Evolutionary conservation across 441 rosid genomes (phyloP).

Genomic region (Brassica balearica): DNA sequence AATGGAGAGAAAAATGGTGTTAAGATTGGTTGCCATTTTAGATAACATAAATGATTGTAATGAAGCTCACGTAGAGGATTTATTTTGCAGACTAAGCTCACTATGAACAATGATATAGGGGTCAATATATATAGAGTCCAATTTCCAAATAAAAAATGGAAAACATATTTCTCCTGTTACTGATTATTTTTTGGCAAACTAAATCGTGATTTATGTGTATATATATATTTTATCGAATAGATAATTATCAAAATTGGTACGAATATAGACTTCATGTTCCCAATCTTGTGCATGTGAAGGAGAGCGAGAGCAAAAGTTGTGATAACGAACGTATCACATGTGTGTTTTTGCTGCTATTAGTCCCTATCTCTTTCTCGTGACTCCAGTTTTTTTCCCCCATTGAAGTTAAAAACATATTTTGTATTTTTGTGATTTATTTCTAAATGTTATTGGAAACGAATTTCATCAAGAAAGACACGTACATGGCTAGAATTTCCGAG

Average conservation of each 20-base stretch:
- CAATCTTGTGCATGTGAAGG: conserved; percentile 44
- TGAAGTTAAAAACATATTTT: background rate
- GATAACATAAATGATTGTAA: conserved; percentile 11
- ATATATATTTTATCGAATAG: too few species aligned
- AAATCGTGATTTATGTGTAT: background rate
- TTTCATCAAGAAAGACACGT: conserved; percentile 10
- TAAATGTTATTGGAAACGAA: conserved; percentile 19
- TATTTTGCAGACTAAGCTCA: conserved; percentile 11
- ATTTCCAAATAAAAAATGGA: background rate
- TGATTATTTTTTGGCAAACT: background rate
- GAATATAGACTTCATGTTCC: conserved; percentile 39
- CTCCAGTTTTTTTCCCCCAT: conserved; percentile 14
- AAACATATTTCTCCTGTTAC: conserved; percentile 27
- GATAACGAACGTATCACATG: conserved; percentile 41
- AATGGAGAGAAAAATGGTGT: conserved; percentile 35
- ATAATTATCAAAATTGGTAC: conserved; percentile 1
- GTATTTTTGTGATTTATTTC: conserved; percentile 8
- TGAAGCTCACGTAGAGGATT: conserved; percentile 19
- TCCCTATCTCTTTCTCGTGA: conserved; percentile 40
- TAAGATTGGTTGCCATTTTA: conserved; percentile 31
- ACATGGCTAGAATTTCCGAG: background rate
- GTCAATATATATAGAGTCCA: conserved; percentile 27
- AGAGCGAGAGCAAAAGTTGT: conserved; percentile 23
- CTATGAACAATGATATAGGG: background rate
- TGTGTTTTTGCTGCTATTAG: conserved; percentile 24